A percentile compares a stretch with the other conserved stretches of the same genome.
phyloP scores from a whole-genome alignment of 192 early-diverging fungal species.

The Umbelopsis vinacea region DNA sequence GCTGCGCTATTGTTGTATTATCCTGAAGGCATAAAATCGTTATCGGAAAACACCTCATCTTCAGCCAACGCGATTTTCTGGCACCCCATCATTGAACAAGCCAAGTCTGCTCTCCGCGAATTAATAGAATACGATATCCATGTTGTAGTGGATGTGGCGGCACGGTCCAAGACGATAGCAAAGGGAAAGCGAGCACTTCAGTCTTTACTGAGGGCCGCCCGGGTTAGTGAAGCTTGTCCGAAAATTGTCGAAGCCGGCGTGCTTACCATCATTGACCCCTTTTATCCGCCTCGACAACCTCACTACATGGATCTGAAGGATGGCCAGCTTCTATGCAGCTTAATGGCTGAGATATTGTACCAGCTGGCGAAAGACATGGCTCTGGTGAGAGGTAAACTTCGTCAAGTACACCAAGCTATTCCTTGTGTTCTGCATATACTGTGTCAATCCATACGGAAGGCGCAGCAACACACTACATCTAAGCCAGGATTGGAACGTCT shows the following conservation, averaged over 20 bases:
- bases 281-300: background rate
- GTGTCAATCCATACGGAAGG: background rate
- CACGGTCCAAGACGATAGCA: background rate
- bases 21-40: background rate
- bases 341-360: constrained; percentile 7
- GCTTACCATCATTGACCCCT: background rate
- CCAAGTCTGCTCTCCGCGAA: background rate
- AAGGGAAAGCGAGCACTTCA: constrained; percentile 11
- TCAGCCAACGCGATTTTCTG: background rate
- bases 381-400: constrained; percentile 5
- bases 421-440: constrained; percentile 10
- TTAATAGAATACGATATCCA: background rate
- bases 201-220: background rate
- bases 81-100: constrained; percentile 11
- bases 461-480: background rate
- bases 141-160: background rate
- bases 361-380: constrained; percentile 20
- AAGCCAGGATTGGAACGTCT: background rate
- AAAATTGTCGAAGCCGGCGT: constrained; percentile 11
- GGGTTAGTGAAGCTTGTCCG: background rate
- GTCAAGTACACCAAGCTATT: background rate
- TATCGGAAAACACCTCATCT: constrained; percentile 2
- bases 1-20: constrained; percentile 8
- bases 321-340: background rate
- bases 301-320: background rate